phyloP scores from a whole-genome alignment of 371 early-diverging fungal species.

The Funneliformis caledonium region DNA sequence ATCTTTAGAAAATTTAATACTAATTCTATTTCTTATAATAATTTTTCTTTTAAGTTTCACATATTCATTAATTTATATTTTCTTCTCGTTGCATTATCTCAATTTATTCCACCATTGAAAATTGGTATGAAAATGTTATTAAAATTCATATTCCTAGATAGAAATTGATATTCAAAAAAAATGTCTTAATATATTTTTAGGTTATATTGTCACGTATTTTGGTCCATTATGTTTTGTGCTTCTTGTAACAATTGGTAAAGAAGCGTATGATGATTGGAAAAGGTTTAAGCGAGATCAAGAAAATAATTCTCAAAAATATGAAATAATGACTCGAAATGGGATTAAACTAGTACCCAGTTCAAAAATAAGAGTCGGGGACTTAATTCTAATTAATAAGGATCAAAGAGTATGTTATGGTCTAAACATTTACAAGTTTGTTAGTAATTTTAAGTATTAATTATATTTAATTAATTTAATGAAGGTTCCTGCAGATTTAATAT shows the following conservation, averaged over 20 bases:
- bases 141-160: neutral
- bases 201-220: conserved; percentile 93
- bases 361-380: conserved; percentile 92
- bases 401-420: conserved; percentile 65
- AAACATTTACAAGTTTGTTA: neutral
- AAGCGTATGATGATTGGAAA: conserved; percentile 95
- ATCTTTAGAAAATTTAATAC: neutral
- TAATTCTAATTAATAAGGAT: conserved; percentile 90
- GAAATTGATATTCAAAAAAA: neutral
- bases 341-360: conserved; percentile 74
- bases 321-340: conserved; percentile 62
- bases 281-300: conserved; percentile 91
- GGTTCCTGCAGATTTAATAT: conserved; percentile 92
- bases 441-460: conserved; percentile 15
- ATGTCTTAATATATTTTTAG: conserved; percentile 50
- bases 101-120: conserved; percentile 88
- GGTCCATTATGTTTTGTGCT: conserved; percentile 96
- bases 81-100: conserved; percentile 93
- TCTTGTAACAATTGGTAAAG: conserved; percentile 93
- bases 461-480: conserved; percentile 42
- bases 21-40: conserved; percentile 4
- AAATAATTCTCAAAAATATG: conserved; percentile 89
- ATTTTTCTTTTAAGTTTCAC: conserved; percentile 70
- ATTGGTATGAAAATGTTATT: conserved; percentile 58
- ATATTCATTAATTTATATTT: conserved; percentile 98